These are phyloP conservation scores for Xylaria castorea DNA, from an alignment of 495 filamentous ascomycete genomes.

Conservation along the genomic window DNA sequence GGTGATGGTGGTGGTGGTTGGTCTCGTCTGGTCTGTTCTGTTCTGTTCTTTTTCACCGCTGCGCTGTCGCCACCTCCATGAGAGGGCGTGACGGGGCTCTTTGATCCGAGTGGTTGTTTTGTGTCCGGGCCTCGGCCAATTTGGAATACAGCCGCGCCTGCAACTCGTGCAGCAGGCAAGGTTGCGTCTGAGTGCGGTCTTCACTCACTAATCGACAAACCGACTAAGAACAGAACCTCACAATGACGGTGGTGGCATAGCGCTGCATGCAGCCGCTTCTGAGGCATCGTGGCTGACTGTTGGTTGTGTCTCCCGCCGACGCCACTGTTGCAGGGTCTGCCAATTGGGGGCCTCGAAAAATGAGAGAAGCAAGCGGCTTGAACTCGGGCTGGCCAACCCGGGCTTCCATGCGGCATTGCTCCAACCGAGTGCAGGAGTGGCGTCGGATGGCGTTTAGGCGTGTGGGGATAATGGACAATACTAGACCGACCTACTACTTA, in stretches of 20 bases:
- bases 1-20: slow-evolving; percentile 1
- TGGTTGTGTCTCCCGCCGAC: slow-evolving; percentile 8
- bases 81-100: background rate
- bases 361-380: slow-evolving; percentile 3
- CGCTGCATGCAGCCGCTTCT: slow-evolving; percentile 21
- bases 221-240: background rate
- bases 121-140: slow-evolving; percentile 22
- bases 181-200: background rate
- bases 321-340: slow-evolving; percentile 13
- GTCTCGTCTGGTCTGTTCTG: background rate
- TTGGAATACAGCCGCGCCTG: slow-evolving; percentile 27
- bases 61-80: slow-evolving; percentile 4
- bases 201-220: background rate
- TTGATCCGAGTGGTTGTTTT: slow-evolving; percentile 21
- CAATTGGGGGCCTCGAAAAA: background rate
- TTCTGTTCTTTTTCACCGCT: slow-evolving; percentile 7
- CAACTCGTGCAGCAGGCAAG: slow-evolving; percentile 11
- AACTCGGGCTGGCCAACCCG: background rate
- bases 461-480: background rate
- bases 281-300: slow-evolving; percentile 18
- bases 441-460: slow-evolving; percentile 16
- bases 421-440: slow-evolving; percentile 16
- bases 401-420: slow-evolving; percentile 12
- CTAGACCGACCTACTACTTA: background rate
- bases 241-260: slow-evolving; percentile 13